Percentiles rank a stretch among this genome's conserved stretches.
Evolutionary conservation across 2,329 filamentous ascomycete genomes (phyloP).

Genomic region (Coleophoma cylindrospora): DNA sequence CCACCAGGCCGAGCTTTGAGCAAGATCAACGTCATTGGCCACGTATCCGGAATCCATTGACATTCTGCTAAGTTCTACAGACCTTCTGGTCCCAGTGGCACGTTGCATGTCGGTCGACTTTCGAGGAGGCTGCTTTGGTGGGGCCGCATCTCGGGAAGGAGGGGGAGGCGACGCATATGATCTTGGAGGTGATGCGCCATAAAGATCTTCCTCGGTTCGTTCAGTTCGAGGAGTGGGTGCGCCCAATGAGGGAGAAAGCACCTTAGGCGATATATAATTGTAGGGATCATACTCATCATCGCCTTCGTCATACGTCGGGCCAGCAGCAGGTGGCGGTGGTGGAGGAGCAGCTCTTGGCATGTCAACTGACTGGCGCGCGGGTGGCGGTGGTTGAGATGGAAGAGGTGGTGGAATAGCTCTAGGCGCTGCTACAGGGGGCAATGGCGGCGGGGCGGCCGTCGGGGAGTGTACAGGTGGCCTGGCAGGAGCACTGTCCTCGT

Average conservation of each 20-base stretch:
- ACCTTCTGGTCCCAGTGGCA: conserved; percentile 40
- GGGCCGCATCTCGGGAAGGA: conserved; percentile 33
- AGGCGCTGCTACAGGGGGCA: conserved; percentile 48
- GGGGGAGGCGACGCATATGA: conserved; percentile 29
- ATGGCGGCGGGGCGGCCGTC: conserved; percentile 41
- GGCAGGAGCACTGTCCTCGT: conserved; percentile 61
- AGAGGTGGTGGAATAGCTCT: conserved; percentile 60
- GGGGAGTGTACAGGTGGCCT: conserved; percentile 38
- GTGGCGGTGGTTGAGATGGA: conserved; percentile 51
- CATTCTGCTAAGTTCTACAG: conserved; percentile 68
- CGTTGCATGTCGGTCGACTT: conserved; percentile 63
- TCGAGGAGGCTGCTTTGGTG: conserved; percentile 35
- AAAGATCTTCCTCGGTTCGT: conserved; percentile 24
- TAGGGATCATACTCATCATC: conserved; percentile 69
- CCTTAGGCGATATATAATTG: conserved; percentile 40
- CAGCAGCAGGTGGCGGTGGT: conserved; percentile 33
- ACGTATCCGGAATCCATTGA: conserved; percentile 78
- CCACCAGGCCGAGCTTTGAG: conserved; percentile 78
- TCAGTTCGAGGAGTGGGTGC: conserved; percentile 16
- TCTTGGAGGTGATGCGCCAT: conserved; percentile 28
- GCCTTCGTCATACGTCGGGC: conserved; percentile 45
- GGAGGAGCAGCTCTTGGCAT: conserved; percentile 62
- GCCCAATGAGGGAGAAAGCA: conserved; percentile 8
- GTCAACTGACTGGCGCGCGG: conserved; percentile 60
- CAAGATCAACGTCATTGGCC: conserved; percentile 81